Base-by-base conservation (phyloP, 495 filamentous ascomycete species). In the Pyrenopolyporus hunteri region DNA sequence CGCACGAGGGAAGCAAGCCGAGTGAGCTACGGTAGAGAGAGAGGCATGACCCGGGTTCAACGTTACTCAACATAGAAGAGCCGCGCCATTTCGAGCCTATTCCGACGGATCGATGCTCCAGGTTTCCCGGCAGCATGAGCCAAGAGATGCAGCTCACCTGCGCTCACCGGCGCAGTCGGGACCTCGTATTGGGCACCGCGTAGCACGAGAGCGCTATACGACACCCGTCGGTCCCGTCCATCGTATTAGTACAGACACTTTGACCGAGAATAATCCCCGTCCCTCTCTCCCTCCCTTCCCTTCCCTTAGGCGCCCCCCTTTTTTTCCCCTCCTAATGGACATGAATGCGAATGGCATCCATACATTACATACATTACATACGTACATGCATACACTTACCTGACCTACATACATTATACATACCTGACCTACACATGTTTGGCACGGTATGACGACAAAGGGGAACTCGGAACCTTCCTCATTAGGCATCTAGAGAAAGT, bases 11-110 rank as follows among this genome's bases (percentile, higher is more conserved):
- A 39, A 17, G 2, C 7, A 3, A 1, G 2, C 14, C 50, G 17
- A 42, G 10, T 13, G 19, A 29, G 9, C 11, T 13, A 8, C 5
- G 33, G 26, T 46, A 22, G 16, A 8, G n/a, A 33, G 31, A 28
- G 11, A 33, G 39, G 62, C 52, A 42, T 65, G 62, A 60, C 52
- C 59, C 31, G 51, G 50, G 37, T 22, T 56, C 45, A 33, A 60
- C 37, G 56, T 65, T 65, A 60, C 62, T 51, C 62, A 47, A 39
- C 62, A 65, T 65, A 43, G 14, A 60, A 59, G 56, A 65, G 62
- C 62, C 56, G 56, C 58, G 17, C 29, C 43, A 14, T 40, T 45
- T 56, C 19, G 61, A 60, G 37, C 20, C 56, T 59, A 44, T 57
- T 52, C 50, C 50, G 62, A 52, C 62, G 62, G 56, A 60, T 59